These are phyloP conservation scores for Hypoxylon sp. DNA, from an alignment of 2,329 filamentous ascomycete genomes.

Conservation along the genomic window DNA sequence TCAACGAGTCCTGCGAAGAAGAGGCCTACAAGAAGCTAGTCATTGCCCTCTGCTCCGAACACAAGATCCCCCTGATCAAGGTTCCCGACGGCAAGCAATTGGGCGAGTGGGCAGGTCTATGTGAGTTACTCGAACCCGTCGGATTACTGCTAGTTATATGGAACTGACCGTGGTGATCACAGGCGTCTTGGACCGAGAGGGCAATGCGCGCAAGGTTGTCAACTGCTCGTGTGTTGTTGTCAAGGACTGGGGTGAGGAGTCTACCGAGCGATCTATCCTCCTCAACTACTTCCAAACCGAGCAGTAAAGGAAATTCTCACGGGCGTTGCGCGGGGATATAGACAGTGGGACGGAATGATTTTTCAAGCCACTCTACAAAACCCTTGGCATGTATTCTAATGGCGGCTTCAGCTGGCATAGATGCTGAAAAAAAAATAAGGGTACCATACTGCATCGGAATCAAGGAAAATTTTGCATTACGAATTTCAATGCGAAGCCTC, in stretches of 20 bases:
- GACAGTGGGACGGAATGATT: slow-evolving; percentile 47
- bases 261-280: slow-evolving; percentile 97
- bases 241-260: slow-evolving; percentile 99
- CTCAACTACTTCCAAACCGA: slow-evolving; percentile 99
- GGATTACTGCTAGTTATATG: neutral
- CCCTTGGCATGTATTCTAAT: slow-evolving; percentile 56
- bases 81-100: slow-evolving; percentile 99
- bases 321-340: slow-evolving; percentile 55
- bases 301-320: slow-evolving; percentile 68
- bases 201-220: slow-evolving; percentile 99
- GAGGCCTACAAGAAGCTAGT: slow-evolving; percentile 99
- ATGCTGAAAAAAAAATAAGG: slow-evolving; percentile 49
- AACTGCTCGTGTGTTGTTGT: slow-evolving; percentile 99
- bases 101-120: slow-evolving; percentile 99
- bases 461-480: slow-evolving; percentile 57
- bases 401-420: slow-evolving; percentile 63
- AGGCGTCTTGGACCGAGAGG: slow-evolving; percentile 99
- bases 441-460: slow-evolving; percentile 56
- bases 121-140: slow-evolving; percentile 74
- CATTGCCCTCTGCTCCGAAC: slow-evolving; percentile 97
- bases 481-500: slow-evolving; percentile 20
- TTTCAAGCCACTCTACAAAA: slow-evolving; percentile 47
- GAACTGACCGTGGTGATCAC: slow-evolving; percentile 53
- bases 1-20: slow-evolving; percentile 99
- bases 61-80: slow-evolving; percentile 99